Evolutionary conservation across 139 green algal species (phyloP), one percentile per base, ranked within the genome.

Genomic region (Picochlorum sp.): DNA sequence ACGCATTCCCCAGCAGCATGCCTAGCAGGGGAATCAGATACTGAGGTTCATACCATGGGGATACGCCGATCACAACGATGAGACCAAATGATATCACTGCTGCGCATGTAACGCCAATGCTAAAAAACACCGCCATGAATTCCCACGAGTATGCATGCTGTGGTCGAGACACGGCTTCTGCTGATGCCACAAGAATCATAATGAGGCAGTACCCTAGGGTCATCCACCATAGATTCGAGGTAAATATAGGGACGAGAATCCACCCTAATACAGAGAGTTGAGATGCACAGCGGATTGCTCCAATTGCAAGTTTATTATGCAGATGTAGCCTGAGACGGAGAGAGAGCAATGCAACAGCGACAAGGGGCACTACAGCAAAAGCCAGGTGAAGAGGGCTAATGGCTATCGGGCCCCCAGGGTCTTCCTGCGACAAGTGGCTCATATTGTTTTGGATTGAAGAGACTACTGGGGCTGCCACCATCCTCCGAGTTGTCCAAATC

Each of bases 1-100:
- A 86, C 9, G 82, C 76, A 69, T 93, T 93, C 58, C 86, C 86
- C 74, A 92, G 69, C 68, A 96, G 64, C 83, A 94, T 90, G 59
- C 86, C 86, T 68, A 91, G 59, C 28, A 88, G 68, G 6, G 87
- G 83, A 11, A 86, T 81, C 3, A 82, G 24, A 60, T 80, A 84
- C 66, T 84, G 81, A 1, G 83, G 68, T n/a, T 82, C 69, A 57
- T 74, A 94, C 72, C 74, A 87, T 13, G 85, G 86, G 20, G 65
- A 37, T 15, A 77, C 46, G 20, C 37, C 56, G 6, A 88, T 61
- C n/a, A 92, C 79, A 11, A 88, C 44, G 18, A 79, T 50, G 32
- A 87, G 57, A 14, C 64, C 71, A 56, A 85, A 92, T 6, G 46
- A 45, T 34, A 90, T 62, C 11, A 80, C 62, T 0, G 61, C n/a